Evolutionary conservation across 495 filamentous ascomycete genomes (phyloP).

Genomic region (Penicillium egyptiacum): DNA sequence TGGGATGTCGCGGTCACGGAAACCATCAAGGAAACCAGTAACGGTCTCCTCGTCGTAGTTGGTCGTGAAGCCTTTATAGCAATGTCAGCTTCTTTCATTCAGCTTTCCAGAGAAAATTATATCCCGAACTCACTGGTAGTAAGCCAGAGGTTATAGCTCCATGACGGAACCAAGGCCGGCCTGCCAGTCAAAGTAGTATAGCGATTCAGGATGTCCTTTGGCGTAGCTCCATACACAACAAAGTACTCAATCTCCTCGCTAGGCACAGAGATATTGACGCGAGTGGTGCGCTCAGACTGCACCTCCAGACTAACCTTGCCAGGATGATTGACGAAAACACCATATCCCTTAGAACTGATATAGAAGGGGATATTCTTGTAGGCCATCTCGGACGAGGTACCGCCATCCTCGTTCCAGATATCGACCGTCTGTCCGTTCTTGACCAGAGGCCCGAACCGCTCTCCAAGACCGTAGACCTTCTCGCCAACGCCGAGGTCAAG

Average conservation of each 20-base stretch:
- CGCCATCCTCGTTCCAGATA: constrained; percentile 73
- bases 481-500: constrained; percentile 65
- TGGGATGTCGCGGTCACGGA: constrained; percentile 63
- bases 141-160: constrained; percentile 72
- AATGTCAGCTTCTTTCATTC: neutral
- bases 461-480: constrained; percentile 66
- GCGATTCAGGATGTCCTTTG: constrained; percentile 64
- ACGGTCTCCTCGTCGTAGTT: constrained; percentile 69
- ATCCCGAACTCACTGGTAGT: constrained; percentile 49
- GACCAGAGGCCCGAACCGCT: constrained; percentile 68
- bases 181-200: constrained; percentile 63
- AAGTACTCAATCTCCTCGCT: constrained; percentile 61
- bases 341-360: constrained; percentile 66
- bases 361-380: constrained; percentile 78
- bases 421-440: constrained; percentile 67
- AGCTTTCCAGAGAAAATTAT: neutral
- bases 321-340: constrained; percentile 65
- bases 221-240: constrained; percentile 64
- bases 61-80: constrained; percentile 56
- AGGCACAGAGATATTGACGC: constrained; percentile 62
- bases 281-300: constrained; percentile 63
- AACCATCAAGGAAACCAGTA: constrained; percentile 64
- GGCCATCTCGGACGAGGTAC: constrained; percentile 66
- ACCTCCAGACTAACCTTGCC: constrained; percentile 64
- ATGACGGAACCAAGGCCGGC: constrained; percentile 60